Evolutionary conservation across 139 green algal genomes (phyloP), one percentile per base, ranked within the genome.

Genomic region (Pleodorina starrii): DNA sequence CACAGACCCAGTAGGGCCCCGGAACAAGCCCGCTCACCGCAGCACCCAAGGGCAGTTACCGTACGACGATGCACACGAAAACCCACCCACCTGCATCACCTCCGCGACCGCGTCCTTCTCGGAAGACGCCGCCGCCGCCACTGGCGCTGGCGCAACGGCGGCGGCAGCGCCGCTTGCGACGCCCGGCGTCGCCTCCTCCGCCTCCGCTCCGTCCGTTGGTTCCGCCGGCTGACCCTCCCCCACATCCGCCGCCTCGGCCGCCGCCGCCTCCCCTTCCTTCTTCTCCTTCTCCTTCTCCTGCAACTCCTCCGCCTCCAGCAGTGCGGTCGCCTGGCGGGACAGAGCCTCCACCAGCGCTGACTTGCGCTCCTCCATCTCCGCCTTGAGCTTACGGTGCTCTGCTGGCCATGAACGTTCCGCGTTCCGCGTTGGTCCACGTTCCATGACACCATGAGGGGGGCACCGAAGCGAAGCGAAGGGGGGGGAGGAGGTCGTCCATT

Each of bases 301-400:
- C 36, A 89, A 50, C 78, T 93, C 83, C 71, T 92, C 83, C 50
- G 85, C 44, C 1, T 95, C 91, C 85, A 97, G 83, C 73, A 96
- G 92, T 0, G 91, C 94, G 19, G 19, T 35, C 16, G 89, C 90
- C 84, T 96, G 96, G 0, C 78, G 54, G 0, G 79, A 43, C 51
- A 98, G 92, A 0, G 95, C 96, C 23, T 97, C 95, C 12, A 96
- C 50, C 54, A 98, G 81, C 4, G 94, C 96, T 0, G 86, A 51
- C 85, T 95, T 95, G 14, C 87, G 60, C 63, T 94, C 91, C 17
- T 97, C 94, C 88, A 93, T 93, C 4, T 94, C 90, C 57, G 86
- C 91, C 89, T 93, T 93, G 12, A 43, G 7, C 63, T 90, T 85
- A 21, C 93, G 90, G 66, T 59, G 44, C 76, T 90, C 76, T 91